These are phyloP conservation scores for Vigna unguiculata DNA, from an alignment of 306 rosid genomes.

Conservation along the genomic window DNA sequence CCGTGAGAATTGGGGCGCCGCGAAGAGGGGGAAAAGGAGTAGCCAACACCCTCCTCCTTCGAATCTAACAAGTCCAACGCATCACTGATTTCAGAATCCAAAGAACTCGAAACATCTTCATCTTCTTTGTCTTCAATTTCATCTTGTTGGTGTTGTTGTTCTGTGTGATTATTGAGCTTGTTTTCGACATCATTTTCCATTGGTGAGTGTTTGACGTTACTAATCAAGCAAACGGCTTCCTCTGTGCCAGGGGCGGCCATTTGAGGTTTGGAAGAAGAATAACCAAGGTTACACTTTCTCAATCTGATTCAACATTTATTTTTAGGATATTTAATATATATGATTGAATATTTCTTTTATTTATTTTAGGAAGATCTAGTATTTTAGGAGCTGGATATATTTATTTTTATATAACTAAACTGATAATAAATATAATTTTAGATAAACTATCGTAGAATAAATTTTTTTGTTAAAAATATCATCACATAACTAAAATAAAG, in stretches of 20 bases:
- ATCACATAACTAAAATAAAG: too few relatives aligned
- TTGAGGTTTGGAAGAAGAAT: not conserved
- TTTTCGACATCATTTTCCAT: conserved; percentile 4
- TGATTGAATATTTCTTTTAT: conserved; percentile 37
- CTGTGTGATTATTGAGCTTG: not conserved
- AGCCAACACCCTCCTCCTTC: conserved; percentile 55
- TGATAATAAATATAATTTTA: too few relatives aligned
- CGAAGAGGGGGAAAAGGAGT: conserved; percentile 57
- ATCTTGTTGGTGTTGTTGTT: not conserved
- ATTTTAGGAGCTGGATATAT: too few relatives aligned
- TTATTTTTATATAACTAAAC: too few relatives aligned
- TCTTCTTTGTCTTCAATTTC: conserved; percentile 11
- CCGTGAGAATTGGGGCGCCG: conserved; percentile 94
- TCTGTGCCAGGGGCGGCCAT: not conserved
- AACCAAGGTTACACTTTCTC: not conserved
- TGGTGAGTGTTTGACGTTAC: not conserved
- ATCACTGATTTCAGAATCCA: conserved; percentile 77
- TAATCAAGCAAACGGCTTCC: not conserved
- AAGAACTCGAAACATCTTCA: conserved; percentile 58
- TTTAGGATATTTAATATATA: too few relatives aligned
- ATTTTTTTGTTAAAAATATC: too few relatives aligned
- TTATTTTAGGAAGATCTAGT: too few relatives aligned
- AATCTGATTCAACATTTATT: too few relatives aligned
- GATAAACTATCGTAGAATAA: too few relatives aligned
- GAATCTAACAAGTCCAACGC: conserved; percentile 80